These are phyloP conservation scores for Exophiala sp. DNA, from an alignment of 2,329 filamentous ascomycete genomes.

Conservation along the genomic window DNA sequence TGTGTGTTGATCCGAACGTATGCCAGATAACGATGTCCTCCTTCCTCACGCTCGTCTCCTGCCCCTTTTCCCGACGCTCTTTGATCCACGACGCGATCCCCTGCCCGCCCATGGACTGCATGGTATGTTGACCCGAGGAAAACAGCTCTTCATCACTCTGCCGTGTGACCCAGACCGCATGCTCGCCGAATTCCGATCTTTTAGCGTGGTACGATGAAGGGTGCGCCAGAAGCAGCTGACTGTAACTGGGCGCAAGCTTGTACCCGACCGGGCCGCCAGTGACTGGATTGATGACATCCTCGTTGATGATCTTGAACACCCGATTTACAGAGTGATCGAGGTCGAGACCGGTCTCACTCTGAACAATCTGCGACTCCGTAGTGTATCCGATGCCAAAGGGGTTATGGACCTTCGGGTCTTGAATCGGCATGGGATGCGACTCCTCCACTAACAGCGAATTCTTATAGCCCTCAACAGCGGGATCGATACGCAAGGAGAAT, in stretches of 20 bases:
- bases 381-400: constrained; percentile 53
- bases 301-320: constrained; percentile 58
- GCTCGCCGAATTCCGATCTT: constrained; percentile 54
- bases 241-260: constrained; percentile 55
- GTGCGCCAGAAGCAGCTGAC: constrained; percentile 57
- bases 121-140: constrained; percentile 54
- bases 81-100: constrained; percentile 47
- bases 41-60: constrained; percentile 32
- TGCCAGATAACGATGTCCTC: constrained; percentile 45
- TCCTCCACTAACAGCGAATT: constrained; percentile 51
- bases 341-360: constrained; percentile 46
- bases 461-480: constrained; percentile 38
- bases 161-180: constrained; percentile 54
- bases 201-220: constrained; percentile 49
- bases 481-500: constrained; percentile 45
- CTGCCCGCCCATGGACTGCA: constrained; percentile 49
- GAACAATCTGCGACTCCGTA: constrained; percentile 45
- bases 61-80: constrained; percentile 37
- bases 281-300: constrained; percentile 50
- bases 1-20: constrained; percentile 44
- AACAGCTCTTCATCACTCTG: constrained; percentile 52
- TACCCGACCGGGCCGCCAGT: constrained; percentile 54
- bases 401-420: constrained; percentile 43
- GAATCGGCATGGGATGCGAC: constrained; percentile 58
- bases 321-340: constrained; percentile 48